Conservation (phyloP, 768 basidiomycete species). For the Boletus insuetus region DNA sequence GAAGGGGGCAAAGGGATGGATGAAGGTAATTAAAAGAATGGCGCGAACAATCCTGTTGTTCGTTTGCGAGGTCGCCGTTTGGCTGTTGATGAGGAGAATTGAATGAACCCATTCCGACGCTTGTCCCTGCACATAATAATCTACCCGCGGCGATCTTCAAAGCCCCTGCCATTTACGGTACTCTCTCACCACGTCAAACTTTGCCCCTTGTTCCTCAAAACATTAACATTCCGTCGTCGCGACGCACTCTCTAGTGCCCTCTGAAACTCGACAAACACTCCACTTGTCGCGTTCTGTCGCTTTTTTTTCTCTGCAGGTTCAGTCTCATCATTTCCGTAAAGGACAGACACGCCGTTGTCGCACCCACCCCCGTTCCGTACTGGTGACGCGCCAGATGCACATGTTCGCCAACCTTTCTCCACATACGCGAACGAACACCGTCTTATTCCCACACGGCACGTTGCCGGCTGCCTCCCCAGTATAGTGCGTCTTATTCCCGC, state of each 20-base stretch:
- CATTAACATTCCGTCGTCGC: slow-evolving; percentile 9
- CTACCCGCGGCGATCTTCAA: slow-evolving; percentile 20
- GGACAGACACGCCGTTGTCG: slow-evolving; percentile 12
- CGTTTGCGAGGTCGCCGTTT: not conserved
- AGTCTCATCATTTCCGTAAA: slow-evolving; percentile 17
- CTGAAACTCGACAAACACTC: not conserved
- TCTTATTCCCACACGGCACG: slow-evolving; percentile 13
- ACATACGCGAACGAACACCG: slow-evolving; percentile 10
- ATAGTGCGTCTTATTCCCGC: slow-evolving; percentile 12
- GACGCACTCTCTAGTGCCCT: no score
- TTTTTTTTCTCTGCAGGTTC: not conserved
- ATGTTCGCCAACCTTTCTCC: slow-evolving; percentile 10
- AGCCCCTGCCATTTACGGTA: slow-evolving; percentile 13
- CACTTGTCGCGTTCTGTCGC: not conserved
- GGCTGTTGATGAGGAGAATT: slow-evolving; percentile 1
- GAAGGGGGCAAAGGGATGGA: not conserved
- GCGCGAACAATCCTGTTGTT: slow-evolving; percentile 1
- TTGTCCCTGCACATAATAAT: not conserved
- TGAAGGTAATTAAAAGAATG: slow-evolving; percentile 12
- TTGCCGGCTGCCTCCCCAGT: slow-evolving; percentile 9
- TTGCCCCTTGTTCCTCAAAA: slow-evolving; percentile 7
- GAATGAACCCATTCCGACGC: slow-evolving; percentile 2
- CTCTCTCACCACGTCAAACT: not conserved
- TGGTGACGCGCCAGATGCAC: slow-evolving; percentile 12
- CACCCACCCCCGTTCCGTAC: slow-evolving; percentile 4